These are phyloP conservation scores for Delonix regia DNA, from an alignment of 306 rosid genomes.

Conservation along the genomic window DNA sequence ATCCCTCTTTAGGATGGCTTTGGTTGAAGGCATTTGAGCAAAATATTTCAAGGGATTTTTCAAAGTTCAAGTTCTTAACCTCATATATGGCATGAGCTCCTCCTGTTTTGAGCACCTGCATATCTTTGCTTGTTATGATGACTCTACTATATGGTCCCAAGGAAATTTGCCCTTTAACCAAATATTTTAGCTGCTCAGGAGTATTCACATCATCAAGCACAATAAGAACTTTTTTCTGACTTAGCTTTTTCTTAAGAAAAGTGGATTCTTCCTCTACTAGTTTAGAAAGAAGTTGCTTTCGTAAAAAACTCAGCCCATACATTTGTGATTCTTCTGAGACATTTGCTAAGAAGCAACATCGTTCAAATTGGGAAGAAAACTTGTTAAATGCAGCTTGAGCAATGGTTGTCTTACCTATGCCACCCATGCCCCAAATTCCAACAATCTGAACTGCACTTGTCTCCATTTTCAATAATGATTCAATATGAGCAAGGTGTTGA, in stretches of 20 bases:
- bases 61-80: not conserved
- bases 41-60: conserved; percentile 27
- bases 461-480: not conserved
- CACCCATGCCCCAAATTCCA: conserved; percentile 42
- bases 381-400: conserved; percentile 8
- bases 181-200: not conserved
- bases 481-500: not conserved
- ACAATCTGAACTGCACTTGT: not conserved
- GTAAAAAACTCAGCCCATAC: not conserved
- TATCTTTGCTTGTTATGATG: conserved; percentile 30
- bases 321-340: not conserved
- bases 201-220: conserved; percentile 31
- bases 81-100: conserved; percentile 13
- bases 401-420: conserved; percentile 38
- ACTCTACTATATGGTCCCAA: conserved; percentile 18
- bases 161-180: not conserved
- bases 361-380: conserved; percentile 6
- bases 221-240: conserved; percentile 12
- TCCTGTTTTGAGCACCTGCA: not conserved
- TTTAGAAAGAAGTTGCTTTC: not conserved
- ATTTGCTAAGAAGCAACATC: conserved; percentile 23
- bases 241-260: not conserved
- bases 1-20: not conserved
- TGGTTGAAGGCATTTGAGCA: conserved; percentile 34
- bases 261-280: conserved; percentile 18